Base-by-base conservation (phyloP, 495 filamentous ascomycete species). In the Extremus antarcticus region DNA sequence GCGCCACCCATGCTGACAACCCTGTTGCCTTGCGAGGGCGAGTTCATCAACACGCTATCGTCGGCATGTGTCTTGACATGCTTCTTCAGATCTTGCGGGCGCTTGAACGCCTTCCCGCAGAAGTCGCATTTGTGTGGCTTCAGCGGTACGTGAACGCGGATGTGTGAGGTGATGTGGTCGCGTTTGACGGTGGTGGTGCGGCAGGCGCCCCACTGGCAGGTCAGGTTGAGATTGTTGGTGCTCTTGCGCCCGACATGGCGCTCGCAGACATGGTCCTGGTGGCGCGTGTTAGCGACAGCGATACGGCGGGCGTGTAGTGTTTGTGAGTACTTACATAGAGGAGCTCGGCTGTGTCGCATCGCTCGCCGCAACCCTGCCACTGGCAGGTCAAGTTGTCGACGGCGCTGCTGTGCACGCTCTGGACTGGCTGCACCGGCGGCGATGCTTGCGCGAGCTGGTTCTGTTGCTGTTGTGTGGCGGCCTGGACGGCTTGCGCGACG, bases 61-160 rank as follows among this genome's bases (percentile, higher is more conserved):
- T 99, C 92, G 55, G 92, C 92, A 70, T 99, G 92, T n/a, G 94
- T 98, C 80, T 97, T 97, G 68, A 97, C 90, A 70, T 99, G 94
- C 74, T 99, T 99, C 80, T 97, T 97, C 57, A 99, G 68, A 74
- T 99, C 94, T 71, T 99, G 92, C 23, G 94, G 94, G 16, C 94
- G 87, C 79, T 99, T 99, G 79, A 99, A 99, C 8, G 90, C 88
- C 76, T 99, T 99, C 63, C 88, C 87, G 66, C 94, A 99, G 70
- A 95, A 94, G 63, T 95, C 90, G 66, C 94, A 99, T 69, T 95
- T 95, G 74, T 99, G 92, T 40, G 94, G 94, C 76, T 97, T 97
- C 48, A 97, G 74, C 11, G 94, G 94, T 3, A 99, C 92, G 68
- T 99, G 94, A 38, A 97, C 94, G 46, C 94, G 87, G 59, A 99